These are phyloP conservation scores for Globisporangium cystogenes DNA, from an alignment of 352 stramenopile genomes.

Conservation along the genomic window DNA sequence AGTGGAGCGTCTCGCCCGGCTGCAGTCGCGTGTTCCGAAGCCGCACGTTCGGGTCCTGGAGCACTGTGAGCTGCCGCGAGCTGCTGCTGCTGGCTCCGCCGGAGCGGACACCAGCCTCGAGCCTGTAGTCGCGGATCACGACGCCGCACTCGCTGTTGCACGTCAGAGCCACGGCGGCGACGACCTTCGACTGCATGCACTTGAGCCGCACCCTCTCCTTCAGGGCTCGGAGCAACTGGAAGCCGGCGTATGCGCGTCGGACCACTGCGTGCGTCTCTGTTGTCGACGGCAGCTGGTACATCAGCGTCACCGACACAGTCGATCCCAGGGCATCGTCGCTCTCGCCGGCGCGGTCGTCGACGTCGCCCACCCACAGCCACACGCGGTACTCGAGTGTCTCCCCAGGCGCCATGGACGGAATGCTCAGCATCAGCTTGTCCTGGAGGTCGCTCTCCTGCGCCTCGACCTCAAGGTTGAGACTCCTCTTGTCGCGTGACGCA, in stretches of 20 bases:
- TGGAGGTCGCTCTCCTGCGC: background rate
- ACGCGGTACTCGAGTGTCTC: constrained; percentile 18
- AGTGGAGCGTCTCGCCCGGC: constrained; percentile 26
- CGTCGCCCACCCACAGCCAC: constrained; percentile 13
- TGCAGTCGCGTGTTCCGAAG: constrained; percentile 23
- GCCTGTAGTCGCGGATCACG: constrained; percentile 25
- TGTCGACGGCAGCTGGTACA: constrained; percentile 18
- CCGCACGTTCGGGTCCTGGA: constrained; percentile 32
- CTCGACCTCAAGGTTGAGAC: too few species aligned
- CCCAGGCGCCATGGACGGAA: constrained; percentile 17
- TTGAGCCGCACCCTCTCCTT: constrained; percentile 29
- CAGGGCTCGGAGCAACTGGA: constrained; percentile 28
- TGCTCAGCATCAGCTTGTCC: constrained; percentile 17
- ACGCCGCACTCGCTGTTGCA: constrained; percentile 29
- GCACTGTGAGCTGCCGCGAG: constrained; percentile 7
- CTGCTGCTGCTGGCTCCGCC: background rate
- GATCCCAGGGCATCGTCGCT: constrained; percentile 1
- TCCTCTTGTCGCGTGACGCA: background rate
- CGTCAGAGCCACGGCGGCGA: constrained; percentile 26
- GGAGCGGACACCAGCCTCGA: constrained; percentile 9
- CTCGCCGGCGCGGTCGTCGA: constrained; percentile 7
- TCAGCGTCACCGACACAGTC: constrained; percentile 19
- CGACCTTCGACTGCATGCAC: constrained; percentile 22
- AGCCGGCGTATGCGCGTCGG: constrained; percentile 20
- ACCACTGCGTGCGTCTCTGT: constrained; percentile 16